These are phyloP conservation scores for Metschnikowia lunata DNA, from an alignment of 805 yeast species.

Conservation along the genomic window DNA sequence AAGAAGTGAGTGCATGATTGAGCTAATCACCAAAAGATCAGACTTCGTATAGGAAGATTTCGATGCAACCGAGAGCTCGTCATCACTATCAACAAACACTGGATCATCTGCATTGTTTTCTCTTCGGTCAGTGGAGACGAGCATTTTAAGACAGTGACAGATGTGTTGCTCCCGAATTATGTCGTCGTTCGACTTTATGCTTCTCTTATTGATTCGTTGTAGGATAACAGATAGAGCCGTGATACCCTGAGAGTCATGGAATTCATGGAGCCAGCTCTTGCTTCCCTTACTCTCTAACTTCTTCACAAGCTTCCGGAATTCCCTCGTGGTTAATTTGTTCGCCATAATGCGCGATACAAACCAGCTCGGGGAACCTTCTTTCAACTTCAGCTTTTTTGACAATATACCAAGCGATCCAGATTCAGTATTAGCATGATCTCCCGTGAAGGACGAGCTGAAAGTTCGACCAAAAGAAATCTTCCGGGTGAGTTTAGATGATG, in stretches of 20 bases:
- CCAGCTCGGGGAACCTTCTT: constrained; percentile 41
- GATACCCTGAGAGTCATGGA: constrained; percentile 41
- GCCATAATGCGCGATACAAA: constrained; percentile 35
- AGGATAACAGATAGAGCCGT: constrained; percentile 38
- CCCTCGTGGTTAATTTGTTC: constrained; percentile 29
- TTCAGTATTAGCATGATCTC: constrained; percentile 4
- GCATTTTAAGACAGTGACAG: constrained; percentile 35
- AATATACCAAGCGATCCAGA: constrained; percentile 7
- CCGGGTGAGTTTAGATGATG: background rate
- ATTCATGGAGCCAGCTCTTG: constrained; percentile 27
- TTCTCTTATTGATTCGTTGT: constrained; percentile 35
- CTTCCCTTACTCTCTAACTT: constrained; percentile 24
- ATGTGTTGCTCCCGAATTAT: constrained; percentile 38
- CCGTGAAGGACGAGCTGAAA: background rate
- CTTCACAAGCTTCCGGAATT: constrained; percentile 33
- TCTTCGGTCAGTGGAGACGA: constrained; percentile 25
- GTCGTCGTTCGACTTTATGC: constrained; percentile 43
- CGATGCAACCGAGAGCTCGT: constrained; percentile 7
- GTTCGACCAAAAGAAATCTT: background rate
- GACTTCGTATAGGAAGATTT: constrained; percentile 15
- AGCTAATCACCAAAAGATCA: constrained; percentile 30
- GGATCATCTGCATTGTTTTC: constrained; percentile 7
- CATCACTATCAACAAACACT: constrained; percentile 6
- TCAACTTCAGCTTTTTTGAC: constrained; percentile 23
- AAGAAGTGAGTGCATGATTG: constrained; percentile 35